phyloP scores from a whole-genome alignment of 306 rosid genomes.

The Delonix regia region DNA sequence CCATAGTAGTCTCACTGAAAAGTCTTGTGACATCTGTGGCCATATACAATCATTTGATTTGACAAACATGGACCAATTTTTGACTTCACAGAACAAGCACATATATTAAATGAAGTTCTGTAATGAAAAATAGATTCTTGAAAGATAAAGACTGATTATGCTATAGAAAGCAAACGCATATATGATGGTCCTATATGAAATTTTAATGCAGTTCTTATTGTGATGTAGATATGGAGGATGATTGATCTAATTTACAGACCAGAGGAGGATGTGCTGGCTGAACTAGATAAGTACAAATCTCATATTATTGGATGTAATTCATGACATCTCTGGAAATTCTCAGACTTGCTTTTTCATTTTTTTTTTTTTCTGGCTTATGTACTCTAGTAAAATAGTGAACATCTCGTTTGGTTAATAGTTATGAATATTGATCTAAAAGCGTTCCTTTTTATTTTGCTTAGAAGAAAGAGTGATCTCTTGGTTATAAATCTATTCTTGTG shows the following conservation, averaged over 20 bases:
- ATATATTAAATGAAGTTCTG: no score
- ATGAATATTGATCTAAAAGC: background rate
- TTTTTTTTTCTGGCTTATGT: background rate
- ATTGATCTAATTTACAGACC: constrained; percentile 63
- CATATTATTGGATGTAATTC: constrained; percentile 42
- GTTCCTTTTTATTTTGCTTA: background rate
- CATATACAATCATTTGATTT: no score
- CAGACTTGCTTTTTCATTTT: background rate
- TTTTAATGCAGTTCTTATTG: background rate
- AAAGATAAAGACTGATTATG: no score
- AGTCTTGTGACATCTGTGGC: no score
- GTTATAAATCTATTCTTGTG: no score
- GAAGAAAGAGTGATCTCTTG: no score
- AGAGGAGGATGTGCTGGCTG: constrained; percentile 53
- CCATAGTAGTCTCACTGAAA: no score
- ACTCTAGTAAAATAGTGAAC: background rate
- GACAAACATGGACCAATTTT: no score
- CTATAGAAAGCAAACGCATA: no score
- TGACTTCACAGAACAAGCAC: no score
- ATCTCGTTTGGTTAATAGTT: background rate
- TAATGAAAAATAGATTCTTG: no score
- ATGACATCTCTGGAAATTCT: constrained; percentile 14
- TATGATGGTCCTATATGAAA: background rate
- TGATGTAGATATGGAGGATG: constrained; percentile 66
- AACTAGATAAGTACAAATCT: constrained; percentile 55